A percentile compares a stretch with the other conserved stretches of the same genome.
phyloP scores from a whole-genome alignment of 106 monocot species.

The Dendrobium catenatum region DNA sequence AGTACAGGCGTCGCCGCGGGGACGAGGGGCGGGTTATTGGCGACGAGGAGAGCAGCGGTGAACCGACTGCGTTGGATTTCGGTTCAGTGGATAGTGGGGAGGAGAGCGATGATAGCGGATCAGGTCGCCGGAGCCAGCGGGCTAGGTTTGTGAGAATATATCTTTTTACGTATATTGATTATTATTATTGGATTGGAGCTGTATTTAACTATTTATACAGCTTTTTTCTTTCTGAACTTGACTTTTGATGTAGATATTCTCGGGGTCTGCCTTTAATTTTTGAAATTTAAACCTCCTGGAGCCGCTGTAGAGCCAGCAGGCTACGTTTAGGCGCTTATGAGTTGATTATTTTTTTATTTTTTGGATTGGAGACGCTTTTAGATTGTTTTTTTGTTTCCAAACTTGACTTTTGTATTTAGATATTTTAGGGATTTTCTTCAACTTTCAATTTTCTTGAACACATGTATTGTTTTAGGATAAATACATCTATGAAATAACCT shows the following conservation, averaged over 20 bases:
- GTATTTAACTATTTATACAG: not conserved
- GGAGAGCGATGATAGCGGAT: slow-evolving; percentile 21
- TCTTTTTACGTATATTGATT: not conserved
- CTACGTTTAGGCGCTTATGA: not conserved
- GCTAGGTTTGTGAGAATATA: slow-evolving; percentile 16
- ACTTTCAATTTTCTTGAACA: too few relatives aligned
- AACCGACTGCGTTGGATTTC: not conserved
- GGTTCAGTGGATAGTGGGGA: slow-evolving; percentile 29
- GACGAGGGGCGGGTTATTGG: slow-evolving; percentile 8
- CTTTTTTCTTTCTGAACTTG: not conserved
- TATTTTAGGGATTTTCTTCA: not conserved
- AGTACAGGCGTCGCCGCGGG: slow-evolving; percentile 46
- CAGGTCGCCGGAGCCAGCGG: not conserved
- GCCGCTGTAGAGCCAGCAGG: too few relatives aligned
- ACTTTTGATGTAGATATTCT: not conserved
- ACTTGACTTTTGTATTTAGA: not conserved
- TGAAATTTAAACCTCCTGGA: not conserved
- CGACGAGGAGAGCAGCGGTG: not conserved
- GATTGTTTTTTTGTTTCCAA: not conserved
- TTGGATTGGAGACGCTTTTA: not conserved
- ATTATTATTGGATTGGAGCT: not conserved
- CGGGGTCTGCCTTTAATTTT: not conserved
- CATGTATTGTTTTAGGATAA: not conserved
- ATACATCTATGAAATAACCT: not conserved
- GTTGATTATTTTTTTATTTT: not conserved